Evolutionary conservation across 495 filamentous ascomycete species (phyloP).

Genomic region (Parathielavia appendiculata): DNA sequence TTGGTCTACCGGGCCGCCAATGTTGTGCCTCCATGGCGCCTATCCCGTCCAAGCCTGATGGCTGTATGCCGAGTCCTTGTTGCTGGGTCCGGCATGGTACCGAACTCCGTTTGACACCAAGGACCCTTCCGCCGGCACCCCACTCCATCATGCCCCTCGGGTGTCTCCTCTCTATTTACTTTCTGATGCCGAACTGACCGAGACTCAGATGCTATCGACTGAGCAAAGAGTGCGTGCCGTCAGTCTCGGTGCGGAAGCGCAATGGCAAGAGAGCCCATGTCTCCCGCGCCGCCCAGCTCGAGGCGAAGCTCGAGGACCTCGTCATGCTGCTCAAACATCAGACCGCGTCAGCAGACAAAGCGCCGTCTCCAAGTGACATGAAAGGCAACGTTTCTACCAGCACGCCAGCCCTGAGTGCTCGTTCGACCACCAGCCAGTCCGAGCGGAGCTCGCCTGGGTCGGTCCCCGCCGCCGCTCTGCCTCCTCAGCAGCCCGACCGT

Average conservation of each 20-base stretch:
- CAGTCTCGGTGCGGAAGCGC: conserved; percentile 37
- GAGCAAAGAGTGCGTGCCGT: conserved; percentile 38
- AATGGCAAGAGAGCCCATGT: conserved; percentile 27
- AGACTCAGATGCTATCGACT: conserved; percentile 35
- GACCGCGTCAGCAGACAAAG: conserved; percentile 16
- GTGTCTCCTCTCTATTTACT: background rate
- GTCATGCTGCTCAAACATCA: conserved; percentile 40
- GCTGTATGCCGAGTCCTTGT: background rate
- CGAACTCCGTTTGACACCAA: conserved; percentile 12
- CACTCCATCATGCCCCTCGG: background rate
- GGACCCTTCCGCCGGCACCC: background rate
- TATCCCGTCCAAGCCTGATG: conserved; percentile 18
- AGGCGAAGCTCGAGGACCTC: conserved; percentile 44
- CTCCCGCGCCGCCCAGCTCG: conserved; percentile 39
- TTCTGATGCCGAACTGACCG: conserved; percentile 1
- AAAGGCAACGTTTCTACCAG: background rate
- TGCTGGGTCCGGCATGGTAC: conserved; percentile 4
- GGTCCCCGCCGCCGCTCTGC: background rate
- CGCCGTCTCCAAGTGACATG: background rate
- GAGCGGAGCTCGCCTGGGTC: conserved; percentile 14
- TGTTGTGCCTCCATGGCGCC: conserved; percentile 14
- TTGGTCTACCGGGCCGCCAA: background rate
- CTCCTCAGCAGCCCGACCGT: background rate
- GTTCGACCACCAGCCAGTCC: conserved; percentile 15
- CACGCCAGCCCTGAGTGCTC: conserved; percentile 12